Conservation (phyloP, 805 yeast species). For the Saturnispora ahearnii region DNA sequence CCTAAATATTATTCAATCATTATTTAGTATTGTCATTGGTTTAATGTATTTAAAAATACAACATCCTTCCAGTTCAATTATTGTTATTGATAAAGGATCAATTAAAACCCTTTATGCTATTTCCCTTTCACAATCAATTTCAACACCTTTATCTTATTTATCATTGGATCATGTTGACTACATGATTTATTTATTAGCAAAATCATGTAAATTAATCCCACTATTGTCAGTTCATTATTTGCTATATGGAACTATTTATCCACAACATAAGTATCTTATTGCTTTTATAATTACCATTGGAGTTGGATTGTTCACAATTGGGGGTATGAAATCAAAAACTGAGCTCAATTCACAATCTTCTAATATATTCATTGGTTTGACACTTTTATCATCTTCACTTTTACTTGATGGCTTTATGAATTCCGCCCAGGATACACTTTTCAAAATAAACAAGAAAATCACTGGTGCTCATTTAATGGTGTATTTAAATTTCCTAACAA, state of each 20-base stretch:
- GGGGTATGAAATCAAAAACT: slow-evolving; percentile 28
- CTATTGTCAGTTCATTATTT: slow-evolving; percentile 79
- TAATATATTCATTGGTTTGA: slow-evolving; percentile 45
- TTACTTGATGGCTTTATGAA: slow-evolving; percentile 87
- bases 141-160: slow-evolving; percentile 76
- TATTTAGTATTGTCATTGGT: slow-evolving; percentile 66
- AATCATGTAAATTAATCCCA: slow-evolving; percentile 89
- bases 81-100: slow-evolving; percentile 16
- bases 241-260: slow-evolving; percentile 62
- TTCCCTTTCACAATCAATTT: slow-evolving; percentile 65
- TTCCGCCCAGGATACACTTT: slow-evolving; percentile 84
- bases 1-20: slow-evolving; percentile 67
- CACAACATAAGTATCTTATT: slow-evolving; percentile 66
- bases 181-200: slow-evolving; percentile 75
- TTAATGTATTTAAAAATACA: slow-evolving; percentile 37
- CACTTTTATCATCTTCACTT: slow-evolving; percentile 50
- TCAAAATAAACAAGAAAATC: slow-evolving; percentile 37
- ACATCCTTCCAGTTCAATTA: background rate
- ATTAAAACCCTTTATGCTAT: slow-evolving; percentile 37
- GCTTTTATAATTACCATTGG: slow-evolving; percentile 77
- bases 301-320: slow-evolving; percentile 67
- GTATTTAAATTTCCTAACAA: slow-evolving; percentile 41
- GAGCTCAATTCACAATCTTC: slow-evolving; percentile 48
- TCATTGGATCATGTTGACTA: slow-evolving; percentile 80
- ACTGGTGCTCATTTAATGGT: slow-evolving; percentile 89